Conservation (phyloP, 129 eudicot species). For the Lactuca saligna region DNA sequence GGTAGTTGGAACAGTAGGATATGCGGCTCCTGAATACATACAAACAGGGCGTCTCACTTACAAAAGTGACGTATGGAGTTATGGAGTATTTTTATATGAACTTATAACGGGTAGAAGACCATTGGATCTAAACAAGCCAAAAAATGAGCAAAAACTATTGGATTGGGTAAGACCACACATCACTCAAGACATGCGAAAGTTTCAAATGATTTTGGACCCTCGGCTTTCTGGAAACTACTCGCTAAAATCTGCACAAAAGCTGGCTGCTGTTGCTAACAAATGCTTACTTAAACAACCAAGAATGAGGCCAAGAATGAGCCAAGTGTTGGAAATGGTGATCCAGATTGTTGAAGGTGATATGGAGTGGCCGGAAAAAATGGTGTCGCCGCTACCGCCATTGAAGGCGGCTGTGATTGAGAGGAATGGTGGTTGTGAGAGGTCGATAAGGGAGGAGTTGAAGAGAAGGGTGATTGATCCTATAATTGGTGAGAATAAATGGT, state of each 20-base stretch:
- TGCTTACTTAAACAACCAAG: slow-evolving; percentile 61
- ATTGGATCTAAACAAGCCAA: slow-evolving; percentile 58
- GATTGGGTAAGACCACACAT: slow-evolving; percentile 76
- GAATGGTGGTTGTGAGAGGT: slow-evolving; percentile 26
- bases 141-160: slow-evolving; percentile 60
- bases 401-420: neutral
- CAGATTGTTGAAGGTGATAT: slow-evolving; percentile 40
- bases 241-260: slow-evolving; percentile 62
- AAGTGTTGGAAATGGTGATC: slow-evolving; percentile 58
- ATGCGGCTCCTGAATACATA: slow-evolving; percentile 85
- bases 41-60: slow-evolving; percentile 80
- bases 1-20: slow-evolving; percentile 87
- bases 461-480: slow-evolving; percentile 56
- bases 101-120: slow-evolving; percentile 84
- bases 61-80: slow-evolving; percentile 86
- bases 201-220: slow-evolving; percentile 70
- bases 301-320: slow-evolving; percentile 71
- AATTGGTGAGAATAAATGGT: slow-evolving; percentile 42
- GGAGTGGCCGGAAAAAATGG: slow-evolving; percentile 25
- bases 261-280: slow-evolving; percentile 75
- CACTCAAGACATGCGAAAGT: slow-evolving; percentile 46
- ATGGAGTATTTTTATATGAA: slow-evolving; percentile 79
- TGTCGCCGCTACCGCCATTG: slow-evolving; percentile 13
- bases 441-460: slow-evolving; percentile 30
- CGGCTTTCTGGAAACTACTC: slow-evolving; percentile 53